phyloP scores from a whole-genome alignment of 768 basidiomycete genomes.

The Mycena pura region DNA sequence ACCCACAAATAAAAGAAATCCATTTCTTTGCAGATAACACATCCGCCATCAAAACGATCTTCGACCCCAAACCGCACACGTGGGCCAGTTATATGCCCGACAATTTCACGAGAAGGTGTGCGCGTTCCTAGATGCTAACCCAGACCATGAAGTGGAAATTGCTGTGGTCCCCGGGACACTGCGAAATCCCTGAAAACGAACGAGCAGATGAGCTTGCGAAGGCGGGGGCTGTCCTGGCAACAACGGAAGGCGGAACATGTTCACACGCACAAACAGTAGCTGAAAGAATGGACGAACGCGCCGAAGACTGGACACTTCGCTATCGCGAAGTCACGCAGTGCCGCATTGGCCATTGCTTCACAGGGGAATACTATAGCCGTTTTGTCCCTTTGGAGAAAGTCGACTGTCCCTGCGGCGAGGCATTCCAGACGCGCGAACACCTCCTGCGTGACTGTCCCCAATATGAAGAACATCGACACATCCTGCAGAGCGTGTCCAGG shows the following conservation, averaged over 20 bases:
- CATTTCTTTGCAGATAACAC: neutral
- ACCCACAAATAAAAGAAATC: neutral
- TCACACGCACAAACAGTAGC: constrained; percentile 26
- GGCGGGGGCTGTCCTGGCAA: constrained; percentile 14
- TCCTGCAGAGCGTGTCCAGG: constrained; percentile 10
- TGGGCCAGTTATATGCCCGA: constrained; percentile 20
- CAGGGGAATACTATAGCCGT: constrained; percentile 33
- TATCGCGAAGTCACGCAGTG: constrained; percentile 29
- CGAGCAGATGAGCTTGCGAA: constrained; percentile 33
- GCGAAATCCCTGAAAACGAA: constrained; percentile 29
- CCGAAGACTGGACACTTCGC: constrained; percentile 17
- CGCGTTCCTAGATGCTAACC: constrained; percentile 16
- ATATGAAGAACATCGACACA: constrained; percentile 22
- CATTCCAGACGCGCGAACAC: constrained; percentile 31
- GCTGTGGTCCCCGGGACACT: constrained; percentile 33
- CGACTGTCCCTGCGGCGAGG: constrained; percentile 35
- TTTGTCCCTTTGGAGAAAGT: constrained; percentile 25
- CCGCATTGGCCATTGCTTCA: constrained; percentile 35
- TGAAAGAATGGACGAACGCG: constrained; percentile 18
- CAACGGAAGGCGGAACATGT: constrained; percentile 6
- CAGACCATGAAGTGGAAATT: constrained; percentile 5
- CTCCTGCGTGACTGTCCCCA: constrained; percentile 30
- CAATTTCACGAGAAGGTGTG: constrained; percentile 23
- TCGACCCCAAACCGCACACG: neutral
- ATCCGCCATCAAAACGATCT: neutral